Conservation (phyloP, 352 stramenopile species). For the Phytophthora syringae region DNA sequence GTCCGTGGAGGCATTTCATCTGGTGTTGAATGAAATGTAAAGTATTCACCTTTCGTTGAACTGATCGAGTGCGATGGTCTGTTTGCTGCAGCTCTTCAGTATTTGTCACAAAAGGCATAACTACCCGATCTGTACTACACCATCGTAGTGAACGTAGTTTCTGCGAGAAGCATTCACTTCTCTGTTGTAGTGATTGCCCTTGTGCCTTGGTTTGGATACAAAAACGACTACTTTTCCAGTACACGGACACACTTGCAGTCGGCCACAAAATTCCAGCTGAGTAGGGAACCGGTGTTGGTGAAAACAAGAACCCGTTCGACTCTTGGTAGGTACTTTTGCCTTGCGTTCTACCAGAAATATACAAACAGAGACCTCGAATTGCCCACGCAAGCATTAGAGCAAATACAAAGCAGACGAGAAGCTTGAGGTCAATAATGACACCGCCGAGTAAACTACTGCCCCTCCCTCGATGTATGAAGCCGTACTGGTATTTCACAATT, state of each 20-base stretch:
- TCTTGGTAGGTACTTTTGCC: background rate
- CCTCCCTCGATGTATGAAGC: conserved; percentile 7
- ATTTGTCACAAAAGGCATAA: background rate
- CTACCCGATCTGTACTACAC: background rate
- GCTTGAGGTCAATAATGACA: conserved; percentile 35
- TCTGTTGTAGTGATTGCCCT: background rate
- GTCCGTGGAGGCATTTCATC: conserved; percentile 19
- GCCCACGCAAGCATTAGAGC: background rate
- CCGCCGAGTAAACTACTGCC: conserved; percentile 22
- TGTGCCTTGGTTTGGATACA: conserved; percentile 6
- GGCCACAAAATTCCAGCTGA: conserved; percentile 22
- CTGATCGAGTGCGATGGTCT: background rate
- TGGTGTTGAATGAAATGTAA: conserved; percentile 24
- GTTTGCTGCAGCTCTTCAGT: background rate
- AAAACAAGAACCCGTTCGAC: conserved; percentile 4
- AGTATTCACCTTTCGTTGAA: background rate
- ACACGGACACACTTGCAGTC: conserved; percentile 15
- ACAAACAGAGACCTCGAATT: background rate
- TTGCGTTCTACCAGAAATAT: background rate
- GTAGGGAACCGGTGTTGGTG: conserved; percentile 21
- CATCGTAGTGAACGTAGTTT: background rate
- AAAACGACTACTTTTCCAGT: conserved; percentile 18
- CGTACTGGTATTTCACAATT: conserved; percentile 16
- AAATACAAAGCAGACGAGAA: conserved; percentile 25
- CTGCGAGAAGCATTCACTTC: background rate